A percentile compares a stretch with the other conserved stretches of the same genome.
phyloP scores from a whole-genome alignment of 2,329 filamentous ascomycete species.

The Xylaria sp. region DNA sequence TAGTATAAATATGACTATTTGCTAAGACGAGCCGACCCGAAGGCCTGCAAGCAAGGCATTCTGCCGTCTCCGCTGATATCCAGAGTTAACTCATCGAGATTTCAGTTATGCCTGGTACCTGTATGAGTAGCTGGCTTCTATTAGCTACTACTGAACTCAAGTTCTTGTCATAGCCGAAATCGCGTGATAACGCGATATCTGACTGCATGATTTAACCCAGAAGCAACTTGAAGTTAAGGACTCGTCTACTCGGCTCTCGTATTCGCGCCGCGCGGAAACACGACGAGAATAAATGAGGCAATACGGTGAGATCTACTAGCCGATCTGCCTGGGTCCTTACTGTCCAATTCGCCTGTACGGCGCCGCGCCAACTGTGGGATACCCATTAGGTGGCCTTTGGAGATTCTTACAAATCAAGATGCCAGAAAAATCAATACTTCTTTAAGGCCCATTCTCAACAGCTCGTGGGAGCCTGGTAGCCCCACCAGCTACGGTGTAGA shows the following conservation, averaged over 20 bases:
- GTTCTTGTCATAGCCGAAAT: background rate
- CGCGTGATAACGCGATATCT: conserved; percentile 9
- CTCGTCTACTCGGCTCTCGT: background rate
- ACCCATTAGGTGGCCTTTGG: too few relatives aligned
- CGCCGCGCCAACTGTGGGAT: too few relatives aligned
- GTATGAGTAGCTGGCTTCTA: background rate
- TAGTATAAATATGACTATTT: background rate
- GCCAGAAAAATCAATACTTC: too few relatives aligned
- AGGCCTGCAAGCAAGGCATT: background rate
- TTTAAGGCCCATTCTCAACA: background rate
- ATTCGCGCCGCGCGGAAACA: background rate
- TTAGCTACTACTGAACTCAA: background rate
- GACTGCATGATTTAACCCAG: background rate
- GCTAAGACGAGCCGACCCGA: background rate
- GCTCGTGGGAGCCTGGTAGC: too few relatives aligned
- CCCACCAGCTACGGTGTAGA: background rate
- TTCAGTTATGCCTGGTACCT: background rate
- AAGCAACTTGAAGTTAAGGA: too few relatives aligned
- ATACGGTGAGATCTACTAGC: too few relatives aligned
- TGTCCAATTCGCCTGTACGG: too few relatives aligned
- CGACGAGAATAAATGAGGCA: too few relatives aligned
- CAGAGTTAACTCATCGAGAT: background rate
- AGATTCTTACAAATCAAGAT: too few relatives aligned
- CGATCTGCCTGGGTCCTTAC: too few relatives aligned
- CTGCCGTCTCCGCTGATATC: background rate